Conservation (phyloP, 495 filamentous ascomycete species). For the Aspergillus affinis region DNA sequence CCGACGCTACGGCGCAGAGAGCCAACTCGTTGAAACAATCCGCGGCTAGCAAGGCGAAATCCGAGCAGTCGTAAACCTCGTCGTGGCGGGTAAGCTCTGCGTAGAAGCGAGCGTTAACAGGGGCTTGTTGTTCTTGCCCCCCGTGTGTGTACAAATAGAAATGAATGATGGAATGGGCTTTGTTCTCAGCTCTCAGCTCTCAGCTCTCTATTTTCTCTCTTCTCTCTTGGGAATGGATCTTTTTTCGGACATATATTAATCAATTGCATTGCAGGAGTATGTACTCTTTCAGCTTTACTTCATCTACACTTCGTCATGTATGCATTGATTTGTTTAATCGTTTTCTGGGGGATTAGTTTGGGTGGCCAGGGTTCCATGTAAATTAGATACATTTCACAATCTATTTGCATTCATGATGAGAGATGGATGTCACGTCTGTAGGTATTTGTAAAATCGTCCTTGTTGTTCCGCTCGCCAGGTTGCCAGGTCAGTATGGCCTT, state of each 20-base stretch:
- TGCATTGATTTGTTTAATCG: background rate
- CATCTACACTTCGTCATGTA: too few species aligned
- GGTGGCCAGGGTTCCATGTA: background rate
- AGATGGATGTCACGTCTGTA: too few species aligned
- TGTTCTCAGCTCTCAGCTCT: too few species aligned
- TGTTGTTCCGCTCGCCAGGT: too few species aligned
- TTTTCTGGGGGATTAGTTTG: background rate
- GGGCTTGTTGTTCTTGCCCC: too few species aligned
- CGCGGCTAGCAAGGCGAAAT: background rate
- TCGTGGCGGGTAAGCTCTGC: background rate
- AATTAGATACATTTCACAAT: background rate
- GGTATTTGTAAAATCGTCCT: too few species aligned
- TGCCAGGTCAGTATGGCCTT: too few species aligned
- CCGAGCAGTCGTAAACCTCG: background rate
- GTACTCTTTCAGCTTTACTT: too few species aligned
- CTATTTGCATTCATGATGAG: too few species aligned
- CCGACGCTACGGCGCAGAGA: conserved; percentile 9
- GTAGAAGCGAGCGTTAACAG: background rate
- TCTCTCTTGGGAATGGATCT: too few species aligned
- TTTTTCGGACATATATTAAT: background rate
- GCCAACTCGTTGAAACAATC: background rate
- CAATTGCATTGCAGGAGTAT: background rate
- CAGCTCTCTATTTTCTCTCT: too few species aligned
- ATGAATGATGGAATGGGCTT: background rate
- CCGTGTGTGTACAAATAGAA: background rate